Base-by-base conservation (phyloP, 495 filamentous ascomycete species). In the Staphylotrichum longicolle region DNA sequence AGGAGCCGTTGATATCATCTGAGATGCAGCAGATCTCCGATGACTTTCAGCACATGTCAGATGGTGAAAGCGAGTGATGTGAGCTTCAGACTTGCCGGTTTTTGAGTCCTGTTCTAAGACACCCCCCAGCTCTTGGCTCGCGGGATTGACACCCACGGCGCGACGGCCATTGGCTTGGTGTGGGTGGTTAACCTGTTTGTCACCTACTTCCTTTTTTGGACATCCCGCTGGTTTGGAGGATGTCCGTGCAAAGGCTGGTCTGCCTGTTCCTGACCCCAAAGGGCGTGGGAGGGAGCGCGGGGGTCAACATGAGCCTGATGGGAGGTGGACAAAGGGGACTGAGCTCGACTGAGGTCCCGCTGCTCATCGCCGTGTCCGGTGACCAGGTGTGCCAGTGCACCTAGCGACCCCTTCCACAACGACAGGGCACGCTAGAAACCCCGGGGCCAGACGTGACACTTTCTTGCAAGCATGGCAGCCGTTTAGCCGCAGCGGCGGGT, bases 121-220 rank as follows among this genome's bases (percentile, higher is more conserved):
- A 27, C 20, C 1, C 20, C 20, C 20, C 20, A 15, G 41, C 7
- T 33, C 34, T 58, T 42, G 46, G 35, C 20, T 7, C 2, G 39
- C 39, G 57, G 47, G 57, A 20, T 51, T 45, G 37, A 45, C 39
- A 34, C 45, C 37, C 34, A 32, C 11, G 45, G 27, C 14, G 15
- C 2, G 14, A 44, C 20, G 35, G 6, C 2, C 35, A 15, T 14
- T 20, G 48, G 32, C 47, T 44, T 20, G 48, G 57, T 44, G 45
- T 59, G 46, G 49, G 47, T 59, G 57, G 57, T 12, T 51, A 20
- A 52, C 20, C 39, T 45, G 46, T 51, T 51, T 52, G 57, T 44
- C 47, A 42, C 39, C 55, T 39, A 8, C 35, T 59, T 49, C 46
- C 57, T 14, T 34, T 59, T 59, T 34, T 37, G 57, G 48, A 44